Evolutionary conservation across 345 rosid genomes (phyloP), one percentile per base, ranked within the genome.

Genomic region (Kandelia obovata): DNA sequence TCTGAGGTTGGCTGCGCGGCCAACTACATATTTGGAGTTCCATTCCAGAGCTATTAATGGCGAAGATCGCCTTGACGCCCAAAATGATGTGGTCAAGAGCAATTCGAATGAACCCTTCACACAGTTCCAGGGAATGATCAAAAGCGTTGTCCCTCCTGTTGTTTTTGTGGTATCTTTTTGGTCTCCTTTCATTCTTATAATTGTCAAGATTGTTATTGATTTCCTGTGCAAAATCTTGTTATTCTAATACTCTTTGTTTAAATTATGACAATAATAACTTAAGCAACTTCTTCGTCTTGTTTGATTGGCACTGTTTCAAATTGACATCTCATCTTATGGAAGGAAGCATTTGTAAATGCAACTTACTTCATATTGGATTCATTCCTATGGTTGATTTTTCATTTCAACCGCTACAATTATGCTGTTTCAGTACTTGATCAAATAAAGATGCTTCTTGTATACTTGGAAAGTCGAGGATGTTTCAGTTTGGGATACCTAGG

Each of bases 101-200:
- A 26, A 13, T 23, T 25, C 26, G 16, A 56, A 56, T 11, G 16
- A 71, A 56, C 79, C 73, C 31, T 16, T 86, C 63, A 70, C 76
- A 27, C 79, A 68, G 37, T 78, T 86, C 32, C 87, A 77, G 53
- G 84, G 72, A 43, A 66, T 78, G 61, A 30, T 91, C 62, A 34
- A 72, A 61, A 66, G 88, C 19, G 49, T 43, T 37, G 75, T 80
- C 25, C 86, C 95, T 80, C 87, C 92, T 53, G 72, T 87, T 58
- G 83, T 84, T 67, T 82, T 77, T 66, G 67, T 75, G 89, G 96
- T 93, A 87, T 74, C 25, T 9, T 23, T 51, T 37, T 70, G 4
- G 51, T 52, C 26, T 58, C 25, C 27, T 28, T 43, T 43, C 43
- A 15, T 28, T 56, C 6, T 27, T 21, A 25, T 25, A 56, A 56